Conservation (phyloP, 2,329 filamentous ascomycete genomes). For the Pseudocercospora fijiensis region DNA sequence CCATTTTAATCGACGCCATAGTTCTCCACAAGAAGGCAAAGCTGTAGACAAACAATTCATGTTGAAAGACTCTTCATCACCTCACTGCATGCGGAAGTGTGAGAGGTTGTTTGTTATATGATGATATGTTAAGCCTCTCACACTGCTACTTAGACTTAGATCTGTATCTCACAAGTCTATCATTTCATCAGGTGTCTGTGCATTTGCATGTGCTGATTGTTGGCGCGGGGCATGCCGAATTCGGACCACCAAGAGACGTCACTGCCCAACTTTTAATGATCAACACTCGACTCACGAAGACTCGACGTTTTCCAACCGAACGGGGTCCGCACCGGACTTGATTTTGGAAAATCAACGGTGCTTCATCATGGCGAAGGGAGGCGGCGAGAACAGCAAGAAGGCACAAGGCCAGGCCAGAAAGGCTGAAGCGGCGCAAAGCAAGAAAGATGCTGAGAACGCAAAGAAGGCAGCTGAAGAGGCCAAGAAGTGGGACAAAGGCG, state of each 20-base stretch:
- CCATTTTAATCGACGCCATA: not conserved
- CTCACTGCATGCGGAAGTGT: too few species aligned
- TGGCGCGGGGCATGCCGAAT: not conserved
- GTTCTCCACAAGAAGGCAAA: not conserved
- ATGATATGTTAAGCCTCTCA: too few species aligned
- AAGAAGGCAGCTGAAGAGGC: constrained; percentile 68
- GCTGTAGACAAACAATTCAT: not conserved
- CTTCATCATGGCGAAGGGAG: constrained; percentile 29
- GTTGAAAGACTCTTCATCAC: too few species aligned
- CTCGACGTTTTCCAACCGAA: not conserved
- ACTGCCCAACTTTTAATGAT: not conserved
- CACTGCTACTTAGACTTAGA: too few species aligned
- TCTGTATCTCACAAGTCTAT: too few species aligned
- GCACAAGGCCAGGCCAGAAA: constrained; percentile 86
- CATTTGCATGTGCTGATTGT: not conserved
- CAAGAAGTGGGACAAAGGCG: constrained; percentile 77
- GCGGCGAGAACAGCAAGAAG: constrained; percentile 81
- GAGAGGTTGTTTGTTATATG: too few species aligned
- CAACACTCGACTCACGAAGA: not conserved
- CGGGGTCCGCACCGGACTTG: not conserved
- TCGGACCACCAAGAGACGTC: not conserved
- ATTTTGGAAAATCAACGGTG: not conserved
- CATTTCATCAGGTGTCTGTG: too few species aligned
- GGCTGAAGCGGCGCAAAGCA: constrained; percentile 79
- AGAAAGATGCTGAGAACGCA: constrained; percentile 68